Base-by-base conservation (phyloP, 768 basidiomycete species). In the Candolleomyces eurysporus region DNA sequence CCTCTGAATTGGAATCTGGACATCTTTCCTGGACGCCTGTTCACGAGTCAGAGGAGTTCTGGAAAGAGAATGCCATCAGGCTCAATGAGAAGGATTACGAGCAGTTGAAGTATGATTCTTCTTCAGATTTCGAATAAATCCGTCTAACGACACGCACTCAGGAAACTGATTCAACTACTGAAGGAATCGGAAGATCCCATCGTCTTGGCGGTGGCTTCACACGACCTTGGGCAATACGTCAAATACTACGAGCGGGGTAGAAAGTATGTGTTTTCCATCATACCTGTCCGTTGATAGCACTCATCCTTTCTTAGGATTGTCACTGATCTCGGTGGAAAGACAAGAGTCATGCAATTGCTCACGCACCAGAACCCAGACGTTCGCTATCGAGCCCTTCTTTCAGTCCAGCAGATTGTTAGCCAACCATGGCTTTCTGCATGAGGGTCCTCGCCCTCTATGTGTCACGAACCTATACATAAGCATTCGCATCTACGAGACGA, bases 1-100 rank as follows among this genome's bases (percentile, higher is more conserved):
- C 84, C 11, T 95, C 94, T 0, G 96, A 98, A 72, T 78, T 99
- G 32, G 79, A 86, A 17, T 92, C 91, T 5, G 95, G 96, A 2
- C 94, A 94, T 71, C 76, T 98, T 26, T 91, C 93, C 6, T 98
- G 97, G 97, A 88, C 92, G 5, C 96, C 96, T 13, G 91, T 94
- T 10, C 97, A 99, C 69, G 92, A 95, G 70, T 96, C 92, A 2
- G 96, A 98, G 62, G 87, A 94, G 40, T 99, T 99, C 78, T 99
- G 97, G 97, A 92, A 91, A 69, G 94, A 96, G 78, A 98, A 98
- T 69, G 95, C 91, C 5, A 76, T 79, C 7, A 93, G 86, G 70
- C 75, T 98, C 48, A 92, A 94, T 65, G 95, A 98, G 63, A 86
- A 84, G 58, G 90, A 94, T 68, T 82, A 88, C 65, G 86, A 89